These are phyloP conservation scores for Phytopythium helicoides DNA, from an alignment of 352 stramenopile species.

Conservation along the genomic window DNA sequence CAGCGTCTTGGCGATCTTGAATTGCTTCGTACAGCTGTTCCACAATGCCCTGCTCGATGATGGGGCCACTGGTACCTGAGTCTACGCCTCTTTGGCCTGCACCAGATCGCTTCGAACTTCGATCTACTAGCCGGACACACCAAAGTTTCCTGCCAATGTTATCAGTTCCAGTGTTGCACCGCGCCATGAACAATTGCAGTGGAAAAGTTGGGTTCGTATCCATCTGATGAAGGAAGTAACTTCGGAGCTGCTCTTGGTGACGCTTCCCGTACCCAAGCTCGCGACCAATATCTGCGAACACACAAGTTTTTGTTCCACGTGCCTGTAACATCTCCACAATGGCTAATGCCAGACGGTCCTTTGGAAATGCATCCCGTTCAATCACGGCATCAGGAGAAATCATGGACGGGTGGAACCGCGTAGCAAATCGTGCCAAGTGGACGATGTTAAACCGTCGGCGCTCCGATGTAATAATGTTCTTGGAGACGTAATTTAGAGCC, in stretches of 20 bases:
- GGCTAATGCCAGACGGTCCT: slow-evolving; percentile 49
- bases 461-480: slow-evolving; percentile 75
- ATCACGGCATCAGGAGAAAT: slow-evolving; percentile 50
- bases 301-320: slow-evolving; percentile 63
- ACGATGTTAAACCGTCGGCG: slow-evolving; percentile 80
- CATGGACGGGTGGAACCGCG: slow-evolving; percentile 69
- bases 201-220: slow-evolving; percentile 51
- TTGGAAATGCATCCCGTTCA: slow-evolving; percentile 55
- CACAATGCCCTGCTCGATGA: slow-evolving; percentile 76
- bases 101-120: not conserved
- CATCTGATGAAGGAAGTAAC: slow-evolving; percentile 82
- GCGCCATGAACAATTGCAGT: slow-evolving; percentile 77
- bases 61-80: slow-evolving; percentile 21
- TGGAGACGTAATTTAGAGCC: slow-evolving; percentile 50
- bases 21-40: slow-evolving; percentile 75
- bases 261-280: slow-evolving; percentile 76
- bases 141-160: slow-evolving; percentile 73
- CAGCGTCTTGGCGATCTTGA: slow-evolving; percentile 38
- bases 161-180: slow-evolving; percentile 62
- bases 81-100: slow-evolving; percentile 3
- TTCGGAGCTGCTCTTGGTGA: slow-evolving; percentile 77
- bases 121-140: slow-evolving; percentile 50
- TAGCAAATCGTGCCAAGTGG: slow-evolving; percentile 63
- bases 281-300: slow-evolving; percentile 85
- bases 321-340: slow-evolving; percentile 67